Base-by-base conservation (phyloP, 805 yeast species). In the Yarrowia bubula region DNA sequence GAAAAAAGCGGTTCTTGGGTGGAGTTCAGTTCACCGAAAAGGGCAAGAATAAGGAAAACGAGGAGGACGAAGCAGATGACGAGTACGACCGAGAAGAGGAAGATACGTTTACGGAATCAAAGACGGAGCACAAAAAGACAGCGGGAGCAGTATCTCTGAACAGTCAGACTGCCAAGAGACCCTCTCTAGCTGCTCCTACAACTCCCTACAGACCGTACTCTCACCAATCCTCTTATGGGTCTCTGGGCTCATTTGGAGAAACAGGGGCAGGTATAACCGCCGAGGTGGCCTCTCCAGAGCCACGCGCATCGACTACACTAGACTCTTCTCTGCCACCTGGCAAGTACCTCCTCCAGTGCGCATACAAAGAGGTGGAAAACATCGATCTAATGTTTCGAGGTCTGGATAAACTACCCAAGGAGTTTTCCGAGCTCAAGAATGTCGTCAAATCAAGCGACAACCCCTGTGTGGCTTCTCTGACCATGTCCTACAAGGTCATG, bases 401-500 rank as follows among this genome's bases (percentile, higher is more conserved):
- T 8, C 65, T 78, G 13, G 58, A 50, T 0, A 66, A 69, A 32
- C 68, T 79, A 8, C 81, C 81, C 0, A 67, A 60, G 8, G 78
- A 75, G 33, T 68, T 77, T 47, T 69, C 65, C 7, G 81, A 78
- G 60, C 70, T 78, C 44, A 67, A 67, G 37, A 68, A 72, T 58
- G 66, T 75, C 35, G 75, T 75, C 8, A 43, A 62, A 28, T 42
- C 66, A 31, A 65, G 55, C 53, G 41, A 50, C 10, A 55, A 35
- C n/a, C 68, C 66, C 10, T 70, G 68, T 22, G 66, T 72, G 17
- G 31, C 46, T 1, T 55, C 61, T 15, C 65, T 72, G 47, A 66
- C 65, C 9, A 71, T 75, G 18, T 47, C 66, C 39, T 67, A 77
- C 48, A 69, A 71, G 38, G 44, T 78, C 50, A 72, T 69, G 61